Base-by-base conservation (phyloP, 331 rosid genomes). In the Quercus tomentella region DNA sequence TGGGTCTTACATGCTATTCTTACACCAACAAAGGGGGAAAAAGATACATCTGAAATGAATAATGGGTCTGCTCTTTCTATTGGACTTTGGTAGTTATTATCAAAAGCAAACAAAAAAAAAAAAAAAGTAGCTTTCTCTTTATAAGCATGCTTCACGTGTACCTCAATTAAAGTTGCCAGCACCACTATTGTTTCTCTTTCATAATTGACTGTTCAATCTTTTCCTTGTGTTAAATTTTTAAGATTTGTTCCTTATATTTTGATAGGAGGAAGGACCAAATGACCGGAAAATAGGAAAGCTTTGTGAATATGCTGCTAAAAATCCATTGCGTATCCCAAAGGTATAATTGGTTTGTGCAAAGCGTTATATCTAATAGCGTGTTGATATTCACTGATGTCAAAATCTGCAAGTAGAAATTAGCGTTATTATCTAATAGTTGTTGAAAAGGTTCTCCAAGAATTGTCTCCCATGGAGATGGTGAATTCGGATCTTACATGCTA, bases 301-400 rank as follows among this genome's bases (percentile, higher is more conserved):
- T 57, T 93, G 99, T 66, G 98, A 96, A 80, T 96, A 96, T 75
- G 97, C 94, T 16, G 84, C 92, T 54, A 96, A 81, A 92, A 96
- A 96, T 84, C 98, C 99, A 58, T 80, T 93, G 84, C 98, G 99
- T 77, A 92, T 93, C 22, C 99, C 99, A 15, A 96, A 82, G 97
- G 99, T 96, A 84, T 15, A 71, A 33, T 23, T 73, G 23, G 37
- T 60, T 6, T 10, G 1, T 67, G 35, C 30, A 61, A 23, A 79
- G 5, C 41, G 31, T 28, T 30, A 12, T 30, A 14, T 67, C 49
- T 66, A 17, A 30, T 21, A 10, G 67, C 14, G 20, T 25, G 4
- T 35, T 1, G 14, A 67, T 28, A 31, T 35, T 31, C 6, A 67
- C 72, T 30, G 17, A 4, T 60, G 66, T 60, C 14, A 26, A 33